These are phyloP conservation scores for Chamaecrista fasciculata DNA, from an alignment of 306 rosid genomes.

Conservation along the genomic window DNA sequence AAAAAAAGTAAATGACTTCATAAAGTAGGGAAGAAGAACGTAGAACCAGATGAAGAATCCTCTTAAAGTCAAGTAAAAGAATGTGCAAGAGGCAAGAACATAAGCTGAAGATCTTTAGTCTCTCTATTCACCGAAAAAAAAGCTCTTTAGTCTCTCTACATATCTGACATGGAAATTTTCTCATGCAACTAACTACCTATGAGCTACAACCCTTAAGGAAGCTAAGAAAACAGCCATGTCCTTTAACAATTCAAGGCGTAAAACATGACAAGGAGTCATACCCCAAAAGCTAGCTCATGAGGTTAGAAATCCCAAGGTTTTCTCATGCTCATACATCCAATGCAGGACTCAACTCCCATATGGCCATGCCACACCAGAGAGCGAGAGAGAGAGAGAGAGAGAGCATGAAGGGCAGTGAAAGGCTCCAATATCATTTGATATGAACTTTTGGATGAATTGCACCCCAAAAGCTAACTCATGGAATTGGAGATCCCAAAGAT, in stretches of 20 bases:
- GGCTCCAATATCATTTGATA: too few relatives aligned
- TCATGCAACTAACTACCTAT: not conserved
- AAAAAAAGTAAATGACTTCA: not conserved
- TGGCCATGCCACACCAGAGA: too few relatives aligned
- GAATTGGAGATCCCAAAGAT: too few relatives aligned
- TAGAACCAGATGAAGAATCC: not conserved
- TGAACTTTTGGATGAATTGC: too few relatives aligned
- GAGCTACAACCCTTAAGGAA: not conserved
- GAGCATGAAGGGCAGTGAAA: too few relatives aligned
- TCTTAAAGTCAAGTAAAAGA: not conserved
- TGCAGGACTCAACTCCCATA: too few relatives aligned
- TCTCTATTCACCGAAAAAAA: too few relatives aligned
- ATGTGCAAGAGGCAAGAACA: not conserved
- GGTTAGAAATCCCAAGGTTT: not conserved
- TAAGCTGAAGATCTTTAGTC: not conserved
- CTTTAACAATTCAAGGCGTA: not conserved
- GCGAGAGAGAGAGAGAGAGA: too few relatives aligned
- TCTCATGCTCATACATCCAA: too few relatives aligned
- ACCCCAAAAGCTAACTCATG: not conserved
- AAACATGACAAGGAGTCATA: not conserved
- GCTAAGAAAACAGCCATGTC: not conserved
- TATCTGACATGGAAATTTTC: not conserved
- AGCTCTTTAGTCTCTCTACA: not conserved
- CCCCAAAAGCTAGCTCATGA: not conserved
- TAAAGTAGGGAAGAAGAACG: not conserved